A percentile compares a stretch with the other conserved stretches of the same genome.
These are phyloP conservation scores for Endotrypanum monterogeii DNA, from an alignment of 208 protist genomes.

Conservation along the genomic window DNA sequence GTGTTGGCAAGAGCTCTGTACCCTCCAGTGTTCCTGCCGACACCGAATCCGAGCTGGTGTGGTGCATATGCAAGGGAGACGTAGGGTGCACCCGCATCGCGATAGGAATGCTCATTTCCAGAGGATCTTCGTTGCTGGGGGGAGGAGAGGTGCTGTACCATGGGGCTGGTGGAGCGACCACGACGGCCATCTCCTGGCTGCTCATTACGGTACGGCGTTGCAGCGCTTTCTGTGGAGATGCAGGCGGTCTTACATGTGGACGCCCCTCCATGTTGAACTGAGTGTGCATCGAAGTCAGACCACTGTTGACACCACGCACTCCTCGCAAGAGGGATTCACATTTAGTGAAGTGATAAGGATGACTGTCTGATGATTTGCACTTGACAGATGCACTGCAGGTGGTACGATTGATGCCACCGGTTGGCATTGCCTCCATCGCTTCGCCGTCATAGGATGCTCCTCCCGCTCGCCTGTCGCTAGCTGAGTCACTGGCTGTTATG, in stretches of 20 bases:
- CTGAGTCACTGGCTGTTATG: background rate
- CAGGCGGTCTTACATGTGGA: constrained; percentile 1
- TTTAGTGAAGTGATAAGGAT: background rate
- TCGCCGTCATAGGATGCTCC: background rate
- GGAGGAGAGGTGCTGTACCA: constrained; percentile 35
- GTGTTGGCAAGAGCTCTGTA: constrained; percentile 66
- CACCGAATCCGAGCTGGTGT: background rate
- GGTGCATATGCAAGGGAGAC: background rate
- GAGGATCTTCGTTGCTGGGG: constrained; percentile 21
- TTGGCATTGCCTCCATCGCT: constrained; percentile 5
- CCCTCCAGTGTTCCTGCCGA: constrained; percentile 43
- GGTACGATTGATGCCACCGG: background rate
- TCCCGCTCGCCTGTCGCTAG: background rate
- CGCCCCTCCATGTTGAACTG: constrained; percentile 20
- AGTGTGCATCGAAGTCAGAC: constrained; percentile 14
- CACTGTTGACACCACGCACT: background rate
- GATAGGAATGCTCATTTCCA: constrained; percentile 33
- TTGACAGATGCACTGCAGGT: background rate
- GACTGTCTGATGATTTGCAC: background rate
- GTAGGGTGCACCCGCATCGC: constrained; percentile 12
- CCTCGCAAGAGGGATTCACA: background rate
- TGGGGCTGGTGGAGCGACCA: constrained; percentile 7
- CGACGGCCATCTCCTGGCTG: background rate
- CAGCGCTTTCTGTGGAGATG: background rate
- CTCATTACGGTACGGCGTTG: background rate